These are phyloP conservation scores for Eremothecium gossypii DNA, from an alignment of 1,139 yeast species.

Conservation along the genomic window DNA sequence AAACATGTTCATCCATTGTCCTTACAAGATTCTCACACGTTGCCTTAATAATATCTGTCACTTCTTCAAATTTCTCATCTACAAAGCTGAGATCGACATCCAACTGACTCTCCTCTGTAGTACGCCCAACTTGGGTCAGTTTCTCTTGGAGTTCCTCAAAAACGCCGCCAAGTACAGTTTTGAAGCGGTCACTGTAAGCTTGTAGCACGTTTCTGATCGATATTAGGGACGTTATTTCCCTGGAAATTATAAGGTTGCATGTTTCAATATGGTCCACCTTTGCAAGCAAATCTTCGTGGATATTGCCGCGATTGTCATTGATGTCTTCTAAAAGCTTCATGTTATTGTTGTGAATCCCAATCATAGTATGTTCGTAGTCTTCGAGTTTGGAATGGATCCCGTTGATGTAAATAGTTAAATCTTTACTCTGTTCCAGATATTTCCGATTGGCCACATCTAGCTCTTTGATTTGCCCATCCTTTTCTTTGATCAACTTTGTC, in stretches of 20 bases:
- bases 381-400: constrained; percentile 14
- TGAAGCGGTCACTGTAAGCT: constrained; percentile 5
- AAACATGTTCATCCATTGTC: neutral
- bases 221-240: neutral
- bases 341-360: constrained; percentile 17
- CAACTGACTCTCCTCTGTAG: neutral
- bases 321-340: constrained; percentile 14
- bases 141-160: constrained; percentile 10
- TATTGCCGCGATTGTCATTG: constrained; percentile 17
- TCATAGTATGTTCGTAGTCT: constrained; percentile 18
- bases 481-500: constrained; percentile 17
- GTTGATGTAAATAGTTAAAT: constrained; percentile 16
- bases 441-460: constrained; percentile 31
- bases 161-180: constrained; percentile 14
- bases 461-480: constrained; percentile 26
- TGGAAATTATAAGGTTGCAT: neutral
- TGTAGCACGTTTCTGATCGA: neutral
- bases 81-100: neutral
- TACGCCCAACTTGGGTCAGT: constrained; percentile 1
- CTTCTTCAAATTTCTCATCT: constrained; percentile 1
- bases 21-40: neutral
- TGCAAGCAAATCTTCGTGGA: constrained; percentile 15
- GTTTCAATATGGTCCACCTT: constrained; percentile 9
- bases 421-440: constrained; percentile 29
- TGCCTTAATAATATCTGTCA: neutral